Evolutionary conservation across 2,329 filamentous ascomycete genomes (phyloP).

Genomic region (Paecilomyces fulvus): DNA sequence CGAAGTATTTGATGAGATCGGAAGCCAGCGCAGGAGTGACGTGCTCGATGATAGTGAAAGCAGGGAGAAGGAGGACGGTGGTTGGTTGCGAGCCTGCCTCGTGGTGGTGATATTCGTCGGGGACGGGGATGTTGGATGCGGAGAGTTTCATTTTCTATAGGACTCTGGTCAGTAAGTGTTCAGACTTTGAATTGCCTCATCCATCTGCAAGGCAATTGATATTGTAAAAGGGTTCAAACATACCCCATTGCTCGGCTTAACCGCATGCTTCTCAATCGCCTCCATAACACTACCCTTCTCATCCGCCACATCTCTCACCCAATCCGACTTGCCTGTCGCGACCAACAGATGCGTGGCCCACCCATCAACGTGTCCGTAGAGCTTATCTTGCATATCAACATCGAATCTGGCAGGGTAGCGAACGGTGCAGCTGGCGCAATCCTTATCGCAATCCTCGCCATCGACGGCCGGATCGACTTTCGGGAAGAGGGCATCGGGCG

Average conservation of each 20-base stretch:
- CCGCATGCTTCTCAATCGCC: constrained; percentile 49
- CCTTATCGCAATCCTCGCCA: constrained; percentile 79
- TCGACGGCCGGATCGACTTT: constrained; percentile 67
- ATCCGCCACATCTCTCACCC: constrained; percentile 80
- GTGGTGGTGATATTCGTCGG: constrained; percentile 52
- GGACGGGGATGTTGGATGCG: constrained; percentile 81
- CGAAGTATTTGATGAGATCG: constrained; percentile 59
- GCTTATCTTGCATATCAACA: constrained; percentile 65
- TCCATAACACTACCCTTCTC: constrained; percentile 82
- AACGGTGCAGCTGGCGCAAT: constrained; percentile 74
- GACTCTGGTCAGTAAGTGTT: constrained; percentile 3
- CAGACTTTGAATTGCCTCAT: background rate
- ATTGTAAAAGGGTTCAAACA: constrained; percentile 6
- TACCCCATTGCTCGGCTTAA: constrained; percentile 37
- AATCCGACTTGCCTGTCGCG: constrained; percentile 92
- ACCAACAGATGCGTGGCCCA: constrained; percentile 88
- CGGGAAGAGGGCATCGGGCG: constrained; percentile 56
- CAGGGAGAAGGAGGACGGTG: constrained; percentile 72
- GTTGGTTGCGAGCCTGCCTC: constrained; percentile 57
- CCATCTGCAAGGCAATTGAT: background rate
- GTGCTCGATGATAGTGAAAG: constrained; percentile 74
- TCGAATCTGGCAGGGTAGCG: constrained; percentile 66
- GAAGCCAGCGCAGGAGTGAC: constrained; percentile 69
- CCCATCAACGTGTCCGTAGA: constrained; percentile 78
- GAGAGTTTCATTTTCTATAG: constrained; percentile 75